Evolutionary conservation across 257 asterid genomes (phyloP), one percentile per base, ranked within the genome.

Genomic region (Scutellaria barbata): DNA sequence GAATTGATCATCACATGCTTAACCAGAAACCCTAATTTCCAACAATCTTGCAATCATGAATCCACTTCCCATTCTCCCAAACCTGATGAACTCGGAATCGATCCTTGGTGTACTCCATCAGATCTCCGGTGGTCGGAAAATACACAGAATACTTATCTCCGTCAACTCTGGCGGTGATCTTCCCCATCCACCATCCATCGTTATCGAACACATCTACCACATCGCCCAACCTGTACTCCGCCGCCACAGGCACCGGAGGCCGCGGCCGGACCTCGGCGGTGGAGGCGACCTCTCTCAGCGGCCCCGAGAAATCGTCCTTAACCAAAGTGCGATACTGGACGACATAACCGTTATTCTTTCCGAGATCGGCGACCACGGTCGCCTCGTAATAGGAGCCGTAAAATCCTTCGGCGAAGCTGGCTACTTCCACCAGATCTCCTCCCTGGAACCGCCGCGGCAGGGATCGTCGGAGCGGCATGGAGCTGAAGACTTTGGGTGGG

Each of bases 161-260:
- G 0, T 17, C 59, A 50, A 58, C 35, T 11, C 43, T 70, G 4
- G 70, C 72, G 33, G 43, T 72, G n/a, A 82, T 71, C 62, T 16
- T 67, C n/a, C 87, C 84, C 18, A 66, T 65, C 84, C 84, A 82
- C 84, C 87, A 82, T 3, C 86, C 86, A 18, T 79, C 84, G 13
- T 82, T 48, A 7, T 68, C 79, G 42, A 59, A 82, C 1, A 74
- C 84, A 48, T 82, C 87, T 3, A 68, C 82, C 22, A 30, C 22
- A 7, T 79, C 80, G 46, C 52, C 0, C 58, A 17, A 1, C 0
- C 50, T n/a, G 39, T 64, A 78, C 13, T 7, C 25, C 3, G 6
- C 59, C 69, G 47, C 40, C 33, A 10, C 30, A 12, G 73, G 14
- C 33, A 10, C 17, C n/a, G 80, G 80, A 7, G 80, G 80, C 10